phyloP scores from a whole-genome alignment of 768 basidiomycete genomes.

The Mycena vitilis region DNA sequence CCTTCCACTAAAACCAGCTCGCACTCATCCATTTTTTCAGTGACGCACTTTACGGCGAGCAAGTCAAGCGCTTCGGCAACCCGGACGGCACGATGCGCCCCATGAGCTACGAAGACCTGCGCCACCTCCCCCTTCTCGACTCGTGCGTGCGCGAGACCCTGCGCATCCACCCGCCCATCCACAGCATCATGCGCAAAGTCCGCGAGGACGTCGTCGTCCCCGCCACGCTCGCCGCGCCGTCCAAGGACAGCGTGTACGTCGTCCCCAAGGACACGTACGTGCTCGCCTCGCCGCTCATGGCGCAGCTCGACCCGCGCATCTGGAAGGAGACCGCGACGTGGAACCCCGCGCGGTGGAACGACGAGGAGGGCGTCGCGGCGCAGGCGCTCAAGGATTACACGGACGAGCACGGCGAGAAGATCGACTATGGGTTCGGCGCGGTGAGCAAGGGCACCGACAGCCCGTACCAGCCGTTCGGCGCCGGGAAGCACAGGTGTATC shows the following conservation, averaged over 20 bases:
- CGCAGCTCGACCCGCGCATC: slow-evolving; percentile 85
- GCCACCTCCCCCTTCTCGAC: slow-evolving; percentile 85
- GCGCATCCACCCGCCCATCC: slow-evolving; percentile 94
- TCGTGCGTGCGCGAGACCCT: slow-evolving; percentile 94
- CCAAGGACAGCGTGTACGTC: slow-evolving; percentile 79
- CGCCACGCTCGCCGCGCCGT: slow-evolving; percentile 79
- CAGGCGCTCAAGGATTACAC: slow-evolving; percentile 80
- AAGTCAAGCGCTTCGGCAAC: slow-evolving; percentile 82
- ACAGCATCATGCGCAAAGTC: slow-evolving; percentile 95
- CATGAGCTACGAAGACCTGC: slow-evolving; percentile 89
- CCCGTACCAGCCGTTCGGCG: slow-evolving; percentile 98
- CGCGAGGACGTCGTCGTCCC: slow-evolving; percentile 88
- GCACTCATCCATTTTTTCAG: slow-evolving; percentile 50
- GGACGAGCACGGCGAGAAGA: slow-evolving; percentile 85
- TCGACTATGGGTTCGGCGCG: slow-evolving; percentile 96
- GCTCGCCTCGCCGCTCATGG: slow-evolving; percentile 88
- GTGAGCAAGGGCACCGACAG: slow-evolving; percentile 97
- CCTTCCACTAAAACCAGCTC: neutral
- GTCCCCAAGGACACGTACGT: slow-evolving; percentile 93
- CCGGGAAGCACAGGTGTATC: slow-evolving; percentile 95
- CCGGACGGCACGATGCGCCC: slow-evolving; percentile 84
- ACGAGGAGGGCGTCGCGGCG: slow-evolving; percentile 84
- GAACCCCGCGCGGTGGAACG: slow-evolving; percentile 89
- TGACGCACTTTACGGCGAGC: slow-evolving; percentile 89
- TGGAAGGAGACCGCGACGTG: slow-evolving; percentile 82